Base-by-base conservation (phyloP, 768 basidiomycete species). In the Amanita pallidorosea region DNA sequence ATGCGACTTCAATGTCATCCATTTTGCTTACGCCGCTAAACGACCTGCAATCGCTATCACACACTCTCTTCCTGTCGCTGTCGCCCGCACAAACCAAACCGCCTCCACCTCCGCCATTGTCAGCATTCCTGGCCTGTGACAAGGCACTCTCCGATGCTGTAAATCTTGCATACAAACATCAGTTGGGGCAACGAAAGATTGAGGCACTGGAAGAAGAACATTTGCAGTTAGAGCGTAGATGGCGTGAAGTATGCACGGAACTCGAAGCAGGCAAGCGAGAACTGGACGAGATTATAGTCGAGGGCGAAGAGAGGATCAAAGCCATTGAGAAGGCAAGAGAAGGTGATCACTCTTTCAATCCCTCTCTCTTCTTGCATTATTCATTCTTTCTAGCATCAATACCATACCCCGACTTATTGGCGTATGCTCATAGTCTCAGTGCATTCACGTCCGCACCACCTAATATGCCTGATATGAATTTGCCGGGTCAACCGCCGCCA, bases 371-470 rank as follows among this genome's bases (percentile, higher is more conserved):
- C n/a, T 18, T 18, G 11, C 18, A 27, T 22, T 23, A n/a, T 25
- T 33, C 34, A 23, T 52, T 33, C 22, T 11, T 17, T 43, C 36
- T 52, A 92, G 88, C 80, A 7, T 73, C 88, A 9, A 82, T 91
- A 52, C 85, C 86, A 3, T 89, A 89, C 60, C 84, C 87, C 3
- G 87, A 89, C 58, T 71, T 92, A 9, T 73, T 92, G 54, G 79
- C 84, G 2, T 91, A 92, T 63, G 89, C 89, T 2, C 86, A 89
- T 60, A 86, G 83, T 55, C 73, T 92, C 49, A 85, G 86, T 55
- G 79, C 85, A 12, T 92, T 90, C 65, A 89, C 89, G 5, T 89
- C 89, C 31, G 89, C 88, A 8, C 89, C 89, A 7, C 89, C 89
- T 8, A 88, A 88, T 60, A 85, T 89, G 80, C 86, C 86, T 18